These are phyloP conservation scores for Aspergillus texensis DNA, from an alignment of 2,329 filamentous ascomycete species.

Conservation along the genomic window DNA sequence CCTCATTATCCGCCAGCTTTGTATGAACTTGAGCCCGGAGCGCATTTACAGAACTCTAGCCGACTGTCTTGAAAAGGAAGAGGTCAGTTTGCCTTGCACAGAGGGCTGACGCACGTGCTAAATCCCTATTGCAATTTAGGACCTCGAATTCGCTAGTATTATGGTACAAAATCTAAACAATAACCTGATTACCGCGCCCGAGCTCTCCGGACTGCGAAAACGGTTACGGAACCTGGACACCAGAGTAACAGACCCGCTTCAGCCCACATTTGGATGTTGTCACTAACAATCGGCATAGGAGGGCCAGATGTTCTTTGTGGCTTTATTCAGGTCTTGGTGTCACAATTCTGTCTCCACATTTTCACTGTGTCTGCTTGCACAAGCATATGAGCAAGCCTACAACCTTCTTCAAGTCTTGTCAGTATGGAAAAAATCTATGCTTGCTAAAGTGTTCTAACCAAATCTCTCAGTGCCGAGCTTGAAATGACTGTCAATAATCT, in stretches of 20 bases:
- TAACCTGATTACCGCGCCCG: conserved; percentile 95
- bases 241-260: conserved; percentile 56
- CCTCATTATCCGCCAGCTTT: conserved; percentile 92
- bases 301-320: conserved; percentile 92
- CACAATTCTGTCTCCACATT: conserved; percentile 98
- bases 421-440: conserved; percentile 30
- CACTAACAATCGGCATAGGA: conserved; percentile 58
- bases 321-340: conserved; percentile 95
- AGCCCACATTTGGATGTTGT: background rate
- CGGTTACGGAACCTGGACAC: conserved; percentile 87
- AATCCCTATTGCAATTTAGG: conserved; percentile 44
- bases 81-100: conserved; percentile 47
- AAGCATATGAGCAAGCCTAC: conserved; percentile 97
- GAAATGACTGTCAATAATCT: conserved; percentile 99
- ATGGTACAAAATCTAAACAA: conserved; percentile 99
- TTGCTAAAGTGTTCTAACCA: conserved; percentile 24
- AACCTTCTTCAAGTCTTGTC: conserved; percentile 94
- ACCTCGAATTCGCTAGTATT: conserved; percentile 97
- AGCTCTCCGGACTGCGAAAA: conserved; percentile 87
- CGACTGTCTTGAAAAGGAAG: conserved; percentile 95
- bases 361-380: conserved; percentile 89
- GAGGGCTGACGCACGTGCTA: conserved; percentile 8
- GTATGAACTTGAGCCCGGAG: conserved; percentile 88
- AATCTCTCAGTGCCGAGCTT: conserved; percentile 73
- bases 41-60: conserved; percentile 94